A percentile compares a stretch with the other conserved stretches of the same genome.
Conservation (phyloP, 768 basidiomycete species). For the Termitomyces sp. region DNA sequence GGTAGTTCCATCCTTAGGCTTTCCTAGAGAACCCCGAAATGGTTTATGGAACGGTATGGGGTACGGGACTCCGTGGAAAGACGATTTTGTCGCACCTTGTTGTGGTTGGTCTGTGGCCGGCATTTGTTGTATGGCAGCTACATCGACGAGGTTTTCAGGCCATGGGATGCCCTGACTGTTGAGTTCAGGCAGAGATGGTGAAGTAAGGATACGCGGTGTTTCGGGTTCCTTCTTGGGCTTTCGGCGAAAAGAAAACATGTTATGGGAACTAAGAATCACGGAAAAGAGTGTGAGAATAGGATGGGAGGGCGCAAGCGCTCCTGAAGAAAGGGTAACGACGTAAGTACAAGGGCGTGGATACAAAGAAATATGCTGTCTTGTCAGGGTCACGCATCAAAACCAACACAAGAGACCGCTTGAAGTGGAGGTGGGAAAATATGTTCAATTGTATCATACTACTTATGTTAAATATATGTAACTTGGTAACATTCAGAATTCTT, state of each 20-base stretch:
- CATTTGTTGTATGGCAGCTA: slow-evolving; percentile 53
- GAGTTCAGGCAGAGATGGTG: slow-evolving; percentile 78
- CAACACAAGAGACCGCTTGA: neutral
- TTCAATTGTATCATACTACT: neutral
- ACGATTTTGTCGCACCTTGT: slow-evolving; percentile 69
- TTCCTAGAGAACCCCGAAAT: slow-evolving; percentile 53
- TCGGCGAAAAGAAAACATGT: slow-evolving; percentile 70
- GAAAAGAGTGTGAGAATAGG: slow-evolving; percentile 14
- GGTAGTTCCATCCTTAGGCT: slow-evolving; percentile 35
- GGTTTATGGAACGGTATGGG: slow-evolving; percentile 82
- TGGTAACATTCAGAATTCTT: slow-evolving; percentile 8
- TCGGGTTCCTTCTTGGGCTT: slow-evolving; percentile 52
- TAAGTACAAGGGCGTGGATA: slow-evolving; percentile 3
- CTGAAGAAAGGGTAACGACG: slow-evolving; percentile 2
- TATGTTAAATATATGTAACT: neutral
- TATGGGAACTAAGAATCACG: slow-evolving; percentile 10
- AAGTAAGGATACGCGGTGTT: slow-evolving; percentile 52
- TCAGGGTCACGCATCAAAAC: slow-evolving; percentile 12
- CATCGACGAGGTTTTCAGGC: slow-evolving; percentile 79
- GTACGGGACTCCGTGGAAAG: slow-evolving; percentile 48
- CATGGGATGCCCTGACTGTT: slow-evolving; percentile 72
- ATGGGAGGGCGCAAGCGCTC: slow-evolving; percentile 5
- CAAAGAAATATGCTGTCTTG: slow-evolving; percentile 7
- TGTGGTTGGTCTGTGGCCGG: slow-evolving; percentile 30
- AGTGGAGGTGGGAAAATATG: slow-evolving; percentile 18